These are phyloP conservation scores for Lactifluus pinguis DNA, from an alignment of 768 basidiomycete species.

Conservation along the genomic window DNA sequence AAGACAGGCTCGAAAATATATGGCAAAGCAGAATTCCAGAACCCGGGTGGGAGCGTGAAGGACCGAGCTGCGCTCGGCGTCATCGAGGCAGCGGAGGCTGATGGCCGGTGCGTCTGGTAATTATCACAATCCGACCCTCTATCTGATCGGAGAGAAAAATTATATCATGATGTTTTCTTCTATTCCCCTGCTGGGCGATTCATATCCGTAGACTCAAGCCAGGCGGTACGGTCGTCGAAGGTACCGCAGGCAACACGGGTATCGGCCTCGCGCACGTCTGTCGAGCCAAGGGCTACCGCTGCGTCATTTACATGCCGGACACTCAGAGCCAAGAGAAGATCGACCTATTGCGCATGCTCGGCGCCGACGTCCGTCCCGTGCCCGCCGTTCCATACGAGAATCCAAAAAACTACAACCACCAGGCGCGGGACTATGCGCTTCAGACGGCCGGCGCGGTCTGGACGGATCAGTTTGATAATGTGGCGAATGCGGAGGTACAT, in stretches of 20 bases:
- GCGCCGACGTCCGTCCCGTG: slow-evolving; percentile 93
- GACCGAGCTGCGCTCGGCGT: slow-evolving; percentile 93
- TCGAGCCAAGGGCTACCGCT: slow-evolving; percentile 85
- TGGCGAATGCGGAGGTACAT: slow-evolving; percentile 82
- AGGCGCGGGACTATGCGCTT: slow-evolving; percentile 82
- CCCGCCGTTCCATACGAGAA: slow-evolving; percentile 96
- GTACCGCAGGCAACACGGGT: slow-evolving; percentile 97
- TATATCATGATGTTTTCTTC: neutral
- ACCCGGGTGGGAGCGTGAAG: slow-evolving; percentile 96
- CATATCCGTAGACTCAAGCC: slow-evolving; percentile 52
- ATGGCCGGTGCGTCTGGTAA: slow-evolving; percentile 52
- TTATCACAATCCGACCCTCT: neutral
- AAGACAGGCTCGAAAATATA: slow-evolving; percentile 76
- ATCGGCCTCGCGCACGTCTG: slow-evolving; percentile 96
- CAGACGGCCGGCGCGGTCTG: slow-evolving; percentile 74
- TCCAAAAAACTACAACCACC: slow-evolving; percentile 95
- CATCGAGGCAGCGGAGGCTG: slow-evolving; percentile 76
- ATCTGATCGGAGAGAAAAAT: neutral
- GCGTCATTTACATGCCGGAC: slow-evolving; percentile 99
- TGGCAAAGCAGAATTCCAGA: slow-evolving; percentile 98
- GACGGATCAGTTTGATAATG: slow-evolving; percentile 98
- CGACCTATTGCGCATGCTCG: slow-evolving; percentile 92
- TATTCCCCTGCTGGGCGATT: neutral
- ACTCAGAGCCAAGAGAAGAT: slow-evolving; percentile 99
- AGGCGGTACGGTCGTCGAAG: slow-evolving; percentile 96